phyloP scores from a whole-genome alignment of 192 early-diverging fungal species.

The Coemansia sp. region DNA sequence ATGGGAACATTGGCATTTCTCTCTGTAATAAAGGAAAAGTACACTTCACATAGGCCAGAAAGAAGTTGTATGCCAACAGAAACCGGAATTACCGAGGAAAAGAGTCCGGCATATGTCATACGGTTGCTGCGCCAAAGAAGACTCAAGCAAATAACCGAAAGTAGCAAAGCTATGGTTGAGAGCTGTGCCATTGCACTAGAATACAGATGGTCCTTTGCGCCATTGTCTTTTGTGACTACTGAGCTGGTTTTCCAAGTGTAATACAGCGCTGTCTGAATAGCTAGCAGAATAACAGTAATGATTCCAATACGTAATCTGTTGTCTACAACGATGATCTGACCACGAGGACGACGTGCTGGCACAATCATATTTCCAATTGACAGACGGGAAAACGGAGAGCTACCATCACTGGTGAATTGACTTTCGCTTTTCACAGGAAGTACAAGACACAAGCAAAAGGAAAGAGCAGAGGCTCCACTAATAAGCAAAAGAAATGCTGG shows the following conservation, averaged over 20 bases:
- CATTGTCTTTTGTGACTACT: too few species aligned
- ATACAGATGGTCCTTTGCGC: too few species aligned
- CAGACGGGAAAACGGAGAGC: background rate
- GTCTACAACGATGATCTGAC: background rate
- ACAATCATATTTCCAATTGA: background rate
- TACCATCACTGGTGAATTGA: background rate
- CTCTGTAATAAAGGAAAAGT: slow-evolving; percentile 1
- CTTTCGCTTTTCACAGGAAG: background rate
- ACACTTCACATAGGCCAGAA: slow-evolving; percentile 21
- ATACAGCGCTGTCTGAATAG: background rate
- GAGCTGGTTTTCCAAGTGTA: too few species aligned
- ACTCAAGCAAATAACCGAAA: background rate
- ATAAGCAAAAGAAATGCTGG: slow-evolving; percentile 5
- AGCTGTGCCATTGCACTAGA: background rate
- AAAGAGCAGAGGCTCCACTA: background rate
- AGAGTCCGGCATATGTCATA: slow-evolving; percentile 13
- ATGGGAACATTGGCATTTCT: too few species aligned
- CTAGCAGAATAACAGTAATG: background rate
- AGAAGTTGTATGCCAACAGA: slow-evolving; percentile 9
- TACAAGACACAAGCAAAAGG: background rate
- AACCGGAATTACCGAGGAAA: slow-evolving; percentile 16
- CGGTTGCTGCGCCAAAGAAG: too few species aligned
- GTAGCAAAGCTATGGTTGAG: slow-evolving; percentile 1
- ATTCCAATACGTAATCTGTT: background rate
- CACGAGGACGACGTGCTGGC: background rate